A percentile compares a stretch with the other conserved stretches of the same genome.
Evolutionary conservation across 2,329 filamentous ascomycete species (phyloP).

Genomic region (Stachybotrys chartarum): DNA sequence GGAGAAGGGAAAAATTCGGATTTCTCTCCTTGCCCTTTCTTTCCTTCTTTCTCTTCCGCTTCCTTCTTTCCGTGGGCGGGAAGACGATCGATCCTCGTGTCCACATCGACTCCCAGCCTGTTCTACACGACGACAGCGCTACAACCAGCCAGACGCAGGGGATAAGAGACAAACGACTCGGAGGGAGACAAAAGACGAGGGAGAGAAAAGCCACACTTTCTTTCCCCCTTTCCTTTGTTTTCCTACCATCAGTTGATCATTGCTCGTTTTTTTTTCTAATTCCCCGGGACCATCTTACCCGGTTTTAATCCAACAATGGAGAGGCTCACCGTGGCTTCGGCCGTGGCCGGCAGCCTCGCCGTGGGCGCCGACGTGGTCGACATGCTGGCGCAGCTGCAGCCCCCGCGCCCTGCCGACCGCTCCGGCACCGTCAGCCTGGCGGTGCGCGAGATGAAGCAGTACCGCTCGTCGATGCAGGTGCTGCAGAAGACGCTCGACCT

Average conservation of each 20-base stretch:
- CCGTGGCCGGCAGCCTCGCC: conserved; percentile 28
- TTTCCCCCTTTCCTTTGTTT: no score
- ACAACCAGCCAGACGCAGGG: no score
- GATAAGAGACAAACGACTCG: no score
- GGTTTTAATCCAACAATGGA: not conserved
- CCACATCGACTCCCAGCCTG: no score
- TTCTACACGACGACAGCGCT: no score
- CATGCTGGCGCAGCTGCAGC: conserved; percentile 24
- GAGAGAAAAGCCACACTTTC: no score
- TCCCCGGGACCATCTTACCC: not conserved
- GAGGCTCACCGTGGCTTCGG: conserved; percentile 17
- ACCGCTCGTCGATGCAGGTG: conserved; percentile 27
- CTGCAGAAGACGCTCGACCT: conserved; percentile 26
- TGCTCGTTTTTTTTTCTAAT: not conserved
- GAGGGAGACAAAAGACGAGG: no score
- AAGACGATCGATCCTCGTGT: no score
- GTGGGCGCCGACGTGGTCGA: conserved; percentile 26
- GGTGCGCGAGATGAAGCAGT: conserved; percentile 28
- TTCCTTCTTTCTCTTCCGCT: no score
- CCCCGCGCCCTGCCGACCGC: conserved; percentile 15
- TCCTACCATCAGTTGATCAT: not conserved
- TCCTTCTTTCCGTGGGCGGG: no score
- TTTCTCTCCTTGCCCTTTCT: not conserved
- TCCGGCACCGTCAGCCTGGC: conserved; percentile 20
- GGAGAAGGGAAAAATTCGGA: not conserved